phyloP scores from a whole-genome alignment of 805 yeast species.

The Starmerella bombi region DNA sequence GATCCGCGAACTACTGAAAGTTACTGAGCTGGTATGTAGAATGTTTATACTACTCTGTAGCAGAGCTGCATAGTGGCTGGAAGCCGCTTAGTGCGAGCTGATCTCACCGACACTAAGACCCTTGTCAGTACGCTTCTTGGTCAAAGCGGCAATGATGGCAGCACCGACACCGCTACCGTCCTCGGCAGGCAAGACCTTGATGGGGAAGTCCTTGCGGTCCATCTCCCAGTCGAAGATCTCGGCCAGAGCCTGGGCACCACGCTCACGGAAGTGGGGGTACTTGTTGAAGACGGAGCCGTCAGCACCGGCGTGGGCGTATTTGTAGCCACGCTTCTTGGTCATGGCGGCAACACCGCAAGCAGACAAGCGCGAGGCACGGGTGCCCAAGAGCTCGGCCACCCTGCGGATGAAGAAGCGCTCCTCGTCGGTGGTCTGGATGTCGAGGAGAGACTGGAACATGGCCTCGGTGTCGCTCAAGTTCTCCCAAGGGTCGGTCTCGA shows the following conservation, averaged over 20 bases:
- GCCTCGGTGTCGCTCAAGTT: conserved; percentile 63
- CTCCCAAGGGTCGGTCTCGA: conserved; percentile 83
- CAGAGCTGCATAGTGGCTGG: too few relatives aligned
- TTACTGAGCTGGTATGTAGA: too few relatives aligned
- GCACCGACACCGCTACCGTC: conserved; percentile 99
- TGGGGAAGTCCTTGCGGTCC: conserved; percentile 53
- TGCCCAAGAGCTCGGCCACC: conserved; percentile 76
- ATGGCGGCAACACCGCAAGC: conserved; percentile 94
- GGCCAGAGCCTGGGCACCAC: conserved; percentile 77
- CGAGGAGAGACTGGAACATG: conserved; percentile 46
- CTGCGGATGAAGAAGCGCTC: conserved; percentile 77
- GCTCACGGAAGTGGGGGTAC: conserved; percentile 81
- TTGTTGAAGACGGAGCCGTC: conserved; percentile 93
- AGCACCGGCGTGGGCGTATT: conserved; percentile 72
- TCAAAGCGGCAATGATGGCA: conserved; percentile 91
- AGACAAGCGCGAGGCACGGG: conserved; percentile 82
- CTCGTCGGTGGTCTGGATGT: conserved; percentile 50
- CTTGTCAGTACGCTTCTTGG: conserved; percentile 60
- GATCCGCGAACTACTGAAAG: too few relatives aligned
- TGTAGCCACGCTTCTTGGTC: conserved; percentile 68
- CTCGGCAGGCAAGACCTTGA: conserved; percentile 79
- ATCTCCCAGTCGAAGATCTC: conserved; percentile 76
- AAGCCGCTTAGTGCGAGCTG: conserved; percentile 1
- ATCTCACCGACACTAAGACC: conserved; percentile 34
- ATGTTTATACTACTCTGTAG: too few relatives aligned